phyloP scores from a whole-genome alignment of 2,329 filamentous ascomycete genomes.

The Ascocoryne sarcoides region DNA sequence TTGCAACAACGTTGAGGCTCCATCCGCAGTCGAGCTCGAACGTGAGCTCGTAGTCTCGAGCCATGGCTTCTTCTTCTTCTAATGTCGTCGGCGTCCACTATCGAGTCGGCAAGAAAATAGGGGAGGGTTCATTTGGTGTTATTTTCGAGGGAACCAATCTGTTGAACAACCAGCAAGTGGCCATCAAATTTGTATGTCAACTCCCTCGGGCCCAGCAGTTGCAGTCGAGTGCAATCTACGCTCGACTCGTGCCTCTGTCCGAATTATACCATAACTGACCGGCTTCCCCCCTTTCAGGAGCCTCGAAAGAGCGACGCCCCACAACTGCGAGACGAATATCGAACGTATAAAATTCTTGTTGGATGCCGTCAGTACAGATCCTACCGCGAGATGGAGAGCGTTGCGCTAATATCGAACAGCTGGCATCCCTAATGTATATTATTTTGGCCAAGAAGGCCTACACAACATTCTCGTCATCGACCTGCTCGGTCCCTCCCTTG shows the following conservation, averaged over 20 bases:
- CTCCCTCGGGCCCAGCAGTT: slow-evolving; percentile 3
- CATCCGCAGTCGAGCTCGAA: slow-evolving; percentile 13
- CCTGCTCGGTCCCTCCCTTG: slow-evolving; percentile 84
- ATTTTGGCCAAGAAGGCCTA: slow-evolving; percentile 95
- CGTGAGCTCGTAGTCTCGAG: slow-evolving; percentile 12
- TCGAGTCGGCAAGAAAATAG: slow-evolving; percentile 97
- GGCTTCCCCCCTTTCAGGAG: slow-evolving; percentile 50
- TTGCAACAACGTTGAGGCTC: slow-evolving; percentile 10
- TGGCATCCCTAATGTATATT: slow-evolving; percentile 98
- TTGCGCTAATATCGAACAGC: slow-evolving; percentile 42
- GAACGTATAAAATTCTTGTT: slow-evolving; percentile 98
- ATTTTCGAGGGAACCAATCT: slow-evolving; percentile 98
- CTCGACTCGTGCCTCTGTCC: neutral
- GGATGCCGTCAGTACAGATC: slow-evolving; percentile 77
- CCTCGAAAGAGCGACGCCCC: slow-evolving; percentile 97
- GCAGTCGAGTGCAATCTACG: neutral
- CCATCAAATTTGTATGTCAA: slow-evolving; percentile 90
- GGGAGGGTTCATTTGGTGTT: slow-evolving; percentile 96
- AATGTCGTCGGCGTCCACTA: slow-evolving; percentile 99
- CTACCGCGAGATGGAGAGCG: neutral
- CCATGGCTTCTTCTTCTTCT: slow-evolving; percentile 40
- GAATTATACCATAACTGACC: neutral
- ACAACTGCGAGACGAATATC: slow-evolving; percentile 94
- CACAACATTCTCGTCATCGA: slow-evolving; percentile 99
- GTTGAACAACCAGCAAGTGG: slow-evolving; percentile 97